Conservation (phyloP, 108 stramenopile species). For the Nitzschia sp. region DNA sequence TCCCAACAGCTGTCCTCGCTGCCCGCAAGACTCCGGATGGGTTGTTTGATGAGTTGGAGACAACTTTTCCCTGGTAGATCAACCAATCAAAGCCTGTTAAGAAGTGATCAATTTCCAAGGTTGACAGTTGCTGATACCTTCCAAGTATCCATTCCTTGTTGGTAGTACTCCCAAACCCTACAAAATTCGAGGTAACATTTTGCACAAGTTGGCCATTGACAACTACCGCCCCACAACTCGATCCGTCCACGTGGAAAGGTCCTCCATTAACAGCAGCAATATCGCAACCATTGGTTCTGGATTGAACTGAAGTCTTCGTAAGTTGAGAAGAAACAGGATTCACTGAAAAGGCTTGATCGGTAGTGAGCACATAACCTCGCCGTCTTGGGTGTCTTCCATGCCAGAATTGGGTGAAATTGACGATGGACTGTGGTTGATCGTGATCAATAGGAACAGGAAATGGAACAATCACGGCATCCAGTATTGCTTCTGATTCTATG, state of each 20-base stretch:
- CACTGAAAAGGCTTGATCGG: not conserved
- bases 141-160: constrained; percentile 15
- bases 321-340: not conserved
- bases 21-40: constrained; percentile 15
- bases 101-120: constrained; percentile 25
- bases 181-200: constrained; percentile 3
- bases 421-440: not conserved
- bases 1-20: constrained; percentile 46
- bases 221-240: constrained; percentile 23
- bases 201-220: constrained; percentile 10
- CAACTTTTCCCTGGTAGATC: constrained; percentile 30
- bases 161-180: constrained; percentile 26
- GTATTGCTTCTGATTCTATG: not conserved
- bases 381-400: not conserved
- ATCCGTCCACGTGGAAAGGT: constrained; percentile 40
- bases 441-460: not conserved
- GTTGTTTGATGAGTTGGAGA: not conserved
- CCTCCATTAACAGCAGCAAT: constrained; percentile 44
- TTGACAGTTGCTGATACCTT: constrained; percentile 16
- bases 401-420: not conserved
- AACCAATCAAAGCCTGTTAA: constrained; percentile 53
- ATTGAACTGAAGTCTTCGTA: constrained; percentile 16
- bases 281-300: constrained; percentile 16
- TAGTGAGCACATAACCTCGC: not conserved
- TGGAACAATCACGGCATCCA: not conserved